Evolutionary conservation across 202 grass and related monocot genomes (phyloP).

Genomic region (Setaria viridis): DNA sequence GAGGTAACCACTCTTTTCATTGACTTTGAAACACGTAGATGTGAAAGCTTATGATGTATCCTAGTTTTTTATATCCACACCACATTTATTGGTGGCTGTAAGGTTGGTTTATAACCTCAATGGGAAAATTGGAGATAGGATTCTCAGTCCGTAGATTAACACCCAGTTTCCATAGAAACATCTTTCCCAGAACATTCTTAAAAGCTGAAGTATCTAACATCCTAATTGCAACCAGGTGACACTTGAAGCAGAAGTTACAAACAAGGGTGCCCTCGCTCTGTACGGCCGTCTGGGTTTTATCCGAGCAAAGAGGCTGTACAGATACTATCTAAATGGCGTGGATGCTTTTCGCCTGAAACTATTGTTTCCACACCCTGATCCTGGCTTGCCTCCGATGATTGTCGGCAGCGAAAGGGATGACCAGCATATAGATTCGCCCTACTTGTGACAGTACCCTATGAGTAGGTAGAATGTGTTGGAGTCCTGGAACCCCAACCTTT

Average conservation of each 20-base stretch:
- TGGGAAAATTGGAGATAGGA: neutral
- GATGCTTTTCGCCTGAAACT: constrained; percentile 94
- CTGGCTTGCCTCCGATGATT: constrained; percentile 44
- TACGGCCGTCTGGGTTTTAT: constrained; percentile 92
- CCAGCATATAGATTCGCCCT: constrained; percentile 54
- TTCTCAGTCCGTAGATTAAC: neutral
- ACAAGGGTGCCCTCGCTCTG: constrained; percentile 89
- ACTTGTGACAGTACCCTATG: constrained; percentile 34
- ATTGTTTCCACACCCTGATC: constrained; percentile 70
- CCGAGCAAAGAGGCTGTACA: constrained; percentile 89
- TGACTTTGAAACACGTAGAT: neutral
- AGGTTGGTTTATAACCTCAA: neutral
- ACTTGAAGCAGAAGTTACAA: constrained; percentile 94
- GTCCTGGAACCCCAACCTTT: neutral
- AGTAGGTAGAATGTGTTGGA: neutral
- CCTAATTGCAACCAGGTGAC: constrained; percentile 65
- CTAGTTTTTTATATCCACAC: neutral
- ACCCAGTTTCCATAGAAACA: constrained; percentile 15
- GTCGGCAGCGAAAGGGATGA: constrained; percentile 39
- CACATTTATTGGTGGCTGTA: constrained; percentile 8
- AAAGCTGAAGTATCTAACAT: constrained; percentile 11
- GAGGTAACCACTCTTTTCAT: constrained; percentile 61
- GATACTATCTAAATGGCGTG: constrained; percentile 94
- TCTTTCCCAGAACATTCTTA: neutral
- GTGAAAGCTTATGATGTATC: constrained; percentile 2